Conservation (phyloP, 345 rosid species). For the Trapa bicornis region DNA sequence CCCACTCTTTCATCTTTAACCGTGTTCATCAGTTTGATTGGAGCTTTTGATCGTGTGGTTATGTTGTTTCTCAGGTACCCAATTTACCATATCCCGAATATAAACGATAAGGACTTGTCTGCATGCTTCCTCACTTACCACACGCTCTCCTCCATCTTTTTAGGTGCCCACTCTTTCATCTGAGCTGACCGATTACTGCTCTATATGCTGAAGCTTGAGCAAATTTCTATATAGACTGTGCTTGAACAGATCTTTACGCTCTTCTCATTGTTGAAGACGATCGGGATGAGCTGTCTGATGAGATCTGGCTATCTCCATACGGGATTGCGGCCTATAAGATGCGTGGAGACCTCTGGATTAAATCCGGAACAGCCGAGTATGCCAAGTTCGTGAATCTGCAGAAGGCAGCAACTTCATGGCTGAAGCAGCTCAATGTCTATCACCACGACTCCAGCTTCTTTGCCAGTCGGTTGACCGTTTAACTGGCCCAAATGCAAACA, state of each 20-base stretch:
- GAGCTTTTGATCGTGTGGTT: neutral
- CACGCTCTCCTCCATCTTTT: conserved; percentile 59
- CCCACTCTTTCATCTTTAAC: neutral
- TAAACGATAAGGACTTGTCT: conserved; percentile 42
- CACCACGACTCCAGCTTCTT: conserved; percentile 58
- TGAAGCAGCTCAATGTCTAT: conserved; percentile 55
- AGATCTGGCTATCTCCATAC: conserved; percentile 39
- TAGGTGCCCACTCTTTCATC: conserved; percentile 23
- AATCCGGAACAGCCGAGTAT: conserved; percentile 28
- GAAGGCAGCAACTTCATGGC: conserved; percentile 65
- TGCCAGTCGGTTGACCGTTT: neutral
- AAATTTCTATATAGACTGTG: no score
- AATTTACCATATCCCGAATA: conserved; percentile 52
- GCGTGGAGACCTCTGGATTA: conserved; percentile 58
- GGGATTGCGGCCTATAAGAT: conserved; percentile 57
- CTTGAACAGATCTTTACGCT: neutral
- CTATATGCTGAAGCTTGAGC: neutral
- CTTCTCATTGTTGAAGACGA: neutral
- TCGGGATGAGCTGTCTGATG: conserved; percentile 3
- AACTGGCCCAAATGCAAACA: neutral
- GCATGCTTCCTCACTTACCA: conserved; percentile 71
- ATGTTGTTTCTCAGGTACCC: conserved; percentile 41
- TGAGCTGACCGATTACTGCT: neutral
- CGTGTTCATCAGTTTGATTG: no score
- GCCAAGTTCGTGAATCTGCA: conserved; percentile 29